Percentiles rank a stretch among this genome's conserved stretches.
phyloP scores from a whole-genome alignment of 1,284 basidiomycete species.

The Heterobasidion annosum region DNA sequence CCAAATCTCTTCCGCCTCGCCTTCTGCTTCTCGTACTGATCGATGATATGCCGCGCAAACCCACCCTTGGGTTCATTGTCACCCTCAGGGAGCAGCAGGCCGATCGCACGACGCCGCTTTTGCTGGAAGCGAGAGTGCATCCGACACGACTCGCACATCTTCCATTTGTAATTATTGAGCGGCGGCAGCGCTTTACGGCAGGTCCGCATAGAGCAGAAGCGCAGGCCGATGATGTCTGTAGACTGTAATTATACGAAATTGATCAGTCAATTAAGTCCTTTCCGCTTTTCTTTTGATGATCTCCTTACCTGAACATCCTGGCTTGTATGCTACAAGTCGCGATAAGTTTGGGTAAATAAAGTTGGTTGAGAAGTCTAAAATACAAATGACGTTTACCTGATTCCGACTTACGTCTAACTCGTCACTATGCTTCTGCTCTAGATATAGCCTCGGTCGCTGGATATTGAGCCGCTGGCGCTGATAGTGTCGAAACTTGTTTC shows the following conservation, averaged over 20 bases:
- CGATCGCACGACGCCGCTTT: neutral
- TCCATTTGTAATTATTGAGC: conserved; percentile 22
- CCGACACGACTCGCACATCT: conserved; percentile 27
- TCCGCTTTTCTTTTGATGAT: too few relatives aligned
- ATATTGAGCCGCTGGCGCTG: conserved; percentile 16
- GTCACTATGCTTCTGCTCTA: neutral
- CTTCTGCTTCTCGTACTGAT: neutral
- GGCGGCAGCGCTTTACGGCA: conserved; percentile 29
- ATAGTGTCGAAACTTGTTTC: conserved; percentile 17
- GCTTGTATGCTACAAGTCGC: too few relatives aligned
- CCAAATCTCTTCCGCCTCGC: neutral
- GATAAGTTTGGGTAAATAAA: too few relatives aligned
- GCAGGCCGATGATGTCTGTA: conserved; percentile 17
- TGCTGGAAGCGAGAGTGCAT: conserved; percentile 3
- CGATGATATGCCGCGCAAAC: neutral
- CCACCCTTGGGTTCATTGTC: neutral
- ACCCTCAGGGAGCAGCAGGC: neutral
- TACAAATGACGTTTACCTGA: conserved; percentile 1
- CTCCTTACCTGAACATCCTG: too few relatives aligned
- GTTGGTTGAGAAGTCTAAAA: too few relatives aligned
- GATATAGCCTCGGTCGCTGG: neutral
- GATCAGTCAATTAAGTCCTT: too few relatives aligned
- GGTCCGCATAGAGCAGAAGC: conserved; percentile 21
- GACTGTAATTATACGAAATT: neutral
- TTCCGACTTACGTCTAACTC: conserved; percentile 1